Evolutionary conservation across 2,329 filamentous ascomycete genomes (phyloP).

Genomic region (Stachybotrys chlorohalonatus): DNA sequence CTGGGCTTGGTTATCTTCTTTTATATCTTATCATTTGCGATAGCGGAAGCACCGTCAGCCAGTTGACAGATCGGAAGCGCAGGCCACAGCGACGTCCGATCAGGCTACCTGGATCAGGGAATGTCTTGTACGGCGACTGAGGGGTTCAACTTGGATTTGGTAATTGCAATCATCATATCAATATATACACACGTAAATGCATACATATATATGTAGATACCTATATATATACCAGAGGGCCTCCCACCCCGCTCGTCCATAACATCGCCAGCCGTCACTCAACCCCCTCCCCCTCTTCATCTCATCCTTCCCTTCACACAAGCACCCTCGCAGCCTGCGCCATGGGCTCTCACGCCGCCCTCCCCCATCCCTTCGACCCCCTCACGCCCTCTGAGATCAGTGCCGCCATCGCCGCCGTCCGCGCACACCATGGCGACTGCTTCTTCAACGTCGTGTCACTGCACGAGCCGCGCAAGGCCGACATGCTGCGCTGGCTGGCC

Average conservation of each 20-base stretch:
- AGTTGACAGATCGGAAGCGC: not conserved
- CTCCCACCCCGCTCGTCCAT: not conserved
- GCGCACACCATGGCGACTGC: conserved; percentile 59
- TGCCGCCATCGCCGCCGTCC: conserved; percentile 57
- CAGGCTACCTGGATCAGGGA: too few relatives aligned
- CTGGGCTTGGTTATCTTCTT: too few relatives aligned
- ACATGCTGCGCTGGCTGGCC: conserved; percentile 73
- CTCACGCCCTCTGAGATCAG: conserved; percentile 57
- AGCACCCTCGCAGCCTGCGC: not conserved
- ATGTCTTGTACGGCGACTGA: too few relatives aligned
- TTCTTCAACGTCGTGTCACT: conserved; percentile 83
- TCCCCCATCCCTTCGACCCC: conserved; percentile 17
- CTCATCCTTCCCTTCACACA: not conserved
- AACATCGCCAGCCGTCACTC: not conserved
- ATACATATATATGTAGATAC: too few relatives aligned
- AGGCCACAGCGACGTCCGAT: not conserved
- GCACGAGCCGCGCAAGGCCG: conserved; percentile 74
- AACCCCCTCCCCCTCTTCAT: not conserved
- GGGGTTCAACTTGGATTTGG: too few relatives aligned
- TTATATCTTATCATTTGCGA: not conserved
- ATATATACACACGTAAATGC: too few relatives aligned
- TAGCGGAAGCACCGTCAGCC: not conserved
- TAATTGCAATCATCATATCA: too few relatives aligned
- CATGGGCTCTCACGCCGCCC: not conserved
- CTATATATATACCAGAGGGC: too few relatives aligned